Evolutionary conservation across 2,329 filamentous ascomycete genomes (phyloP).

Genomic region (Lecanoromycetidae sp.): DNA sequence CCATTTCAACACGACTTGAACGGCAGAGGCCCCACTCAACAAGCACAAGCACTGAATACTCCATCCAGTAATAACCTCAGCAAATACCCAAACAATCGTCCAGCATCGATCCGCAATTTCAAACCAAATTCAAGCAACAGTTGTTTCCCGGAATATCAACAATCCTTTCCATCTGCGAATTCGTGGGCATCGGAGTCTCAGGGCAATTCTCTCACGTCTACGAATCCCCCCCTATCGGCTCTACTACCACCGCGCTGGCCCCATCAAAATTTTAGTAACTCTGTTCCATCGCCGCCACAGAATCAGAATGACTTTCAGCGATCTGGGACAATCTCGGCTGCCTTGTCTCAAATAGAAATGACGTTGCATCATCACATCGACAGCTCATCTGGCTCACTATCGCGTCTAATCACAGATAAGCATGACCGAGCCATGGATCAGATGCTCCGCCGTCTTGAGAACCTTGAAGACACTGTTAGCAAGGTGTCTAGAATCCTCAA

Average conservation of each 20-base stretch:
- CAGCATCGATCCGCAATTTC: background rate
- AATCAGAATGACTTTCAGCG: slow-evolving; percentile 14
- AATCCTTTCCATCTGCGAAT: slow-evolving; percentile 6
- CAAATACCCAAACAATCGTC: background rate
- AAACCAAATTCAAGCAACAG: background rate
- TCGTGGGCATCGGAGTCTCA: slow-evolving; percentile 14
- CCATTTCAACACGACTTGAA: background rate
- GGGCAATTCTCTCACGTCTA: slow-evolving; percentile 10
- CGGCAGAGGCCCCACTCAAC: too few relatives aligned
- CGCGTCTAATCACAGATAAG: slow-evolving; percentile 14
- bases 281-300: slow-evolving; percentile 17
- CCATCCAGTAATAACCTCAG: background rate
- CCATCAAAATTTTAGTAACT: slow-evolving; percentile 12
- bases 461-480: slow-evolving; percentile 7
- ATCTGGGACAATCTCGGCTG: slow-evolving; percentile 10
- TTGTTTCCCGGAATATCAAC: background rate
- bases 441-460: slow-evolving; percentile 12
- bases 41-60: too few relatives aligned
- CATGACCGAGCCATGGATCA: slow-evolving; percentile 15
- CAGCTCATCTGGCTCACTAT: slow-evolving; percentile 11
- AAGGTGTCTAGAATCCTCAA: slow-evolving; percentile 13
- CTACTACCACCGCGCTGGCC: slow-evolving; percentile 14
- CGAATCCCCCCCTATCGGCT: slow-evolving; percentile 9
- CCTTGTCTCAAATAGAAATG: slow-evolving; percentile 14
- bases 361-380: slow-evolving; percentile 18